Evolutionary conservation across 208 protist genomes (phyloP).

Genomic region (Naegleria gruberi): DNA sequence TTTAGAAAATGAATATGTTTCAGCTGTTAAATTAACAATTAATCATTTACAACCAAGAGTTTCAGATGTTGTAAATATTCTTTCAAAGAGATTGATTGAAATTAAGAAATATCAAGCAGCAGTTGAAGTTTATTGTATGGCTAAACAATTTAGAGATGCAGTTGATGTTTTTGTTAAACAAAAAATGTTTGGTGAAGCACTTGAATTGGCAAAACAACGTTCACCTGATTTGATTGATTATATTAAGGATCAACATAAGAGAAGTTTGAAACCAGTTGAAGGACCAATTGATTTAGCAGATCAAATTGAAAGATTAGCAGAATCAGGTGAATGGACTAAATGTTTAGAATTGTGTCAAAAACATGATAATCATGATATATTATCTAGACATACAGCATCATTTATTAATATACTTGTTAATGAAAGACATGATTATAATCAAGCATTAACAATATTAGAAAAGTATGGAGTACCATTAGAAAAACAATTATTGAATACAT

Average conservation of each 20-base stretch:
- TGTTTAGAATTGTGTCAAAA: constrained; percentile 35
- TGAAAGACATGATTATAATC: background rate
- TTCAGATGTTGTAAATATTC: constrained; percentile 43
- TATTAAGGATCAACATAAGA: background rate
- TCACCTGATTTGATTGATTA: background rate
- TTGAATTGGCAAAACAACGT: background rate
- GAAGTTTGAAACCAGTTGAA: constrained; percentile 10
- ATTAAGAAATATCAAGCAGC: background rate
- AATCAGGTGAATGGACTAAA: constrained; percentile 34
- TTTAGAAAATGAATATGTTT: constrained; percentile 76
- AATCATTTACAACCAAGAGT: constrained; percentile 71
- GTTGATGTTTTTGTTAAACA: constrained; percentile 2
- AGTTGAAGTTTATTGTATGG: background rate
- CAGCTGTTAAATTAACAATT: constrained; percentile 83
- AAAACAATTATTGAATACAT: background rate
- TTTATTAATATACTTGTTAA: background rate
- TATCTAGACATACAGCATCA: background rate
- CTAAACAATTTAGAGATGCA: background rate
- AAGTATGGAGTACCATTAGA: background rate
- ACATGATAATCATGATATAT: constrained; percentile 16
- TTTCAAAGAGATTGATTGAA: constrained; percentile 58
- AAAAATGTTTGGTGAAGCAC: background rate
- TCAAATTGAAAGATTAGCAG: constrained; percentile 30
- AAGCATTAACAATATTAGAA: constrained; percentile 7
- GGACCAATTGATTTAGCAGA: constrained; percentile 10